Base-by-base conservation (phyloP, 805 yeast genomes). In the Lachancea waltii region DNA sequence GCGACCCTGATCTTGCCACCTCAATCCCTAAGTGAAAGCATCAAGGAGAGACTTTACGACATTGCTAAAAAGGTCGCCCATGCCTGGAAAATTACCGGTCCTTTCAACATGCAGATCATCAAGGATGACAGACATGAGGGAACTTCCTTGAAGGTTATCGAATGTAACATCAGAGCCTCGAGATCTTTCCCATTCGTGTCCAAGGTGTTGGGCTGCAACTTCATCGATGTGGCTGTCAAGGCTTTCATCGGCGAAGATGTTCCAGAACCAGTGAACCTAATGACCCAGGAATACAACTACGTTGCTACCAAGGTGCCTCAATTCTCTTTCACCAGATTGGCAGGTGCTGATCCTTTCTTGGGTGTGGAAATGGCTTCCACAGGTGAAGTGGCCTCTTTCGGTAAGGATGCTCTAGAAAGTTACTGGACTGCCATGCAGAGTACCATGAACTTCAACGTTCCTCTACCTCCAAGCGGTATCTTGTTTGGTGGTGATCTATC, bases 321-420 rank as follows among this genome's bases (percentile, higher is more conserved):
- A 69, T 92, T 92, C 67, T 90, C 97, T 6, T 92, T 92, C 72
- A 89, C 97, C 27, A 81, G 99, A 70, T 73, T 92, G 56, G 97
- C 97, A 14, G 99, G 98, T 50, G 99, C 99, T 35, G 99, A 92
- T 65, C 99, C 99, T 47, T 89, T 85, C 74, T 73, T 92, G 59
- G 98, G 98, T 48, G 98, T 92, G 50, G 99, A 92, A 70, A 92
- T 92, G 99, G 81, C 97, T 5, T 89, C 97, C 9, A 92, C 99
- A 36, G 99, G 99, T 65, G 99, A 92, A 69, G 84, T 92, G 60
- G 98, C 98, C 21, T 85, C 96, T 61, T 92, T 92, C 60, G 99
- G 99, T 53, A 70, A 70, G 45, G 81, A 85, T 63, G 63, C 82
- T 46, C 54, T 73, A 40, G 97, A 92, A 66, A 95, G 97, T 24